These are phyloP conservation scores for Saposhnikovia divaricata DNA, from an alignment of 129 eudicot species.

Conservation along the genomic window DNA sequence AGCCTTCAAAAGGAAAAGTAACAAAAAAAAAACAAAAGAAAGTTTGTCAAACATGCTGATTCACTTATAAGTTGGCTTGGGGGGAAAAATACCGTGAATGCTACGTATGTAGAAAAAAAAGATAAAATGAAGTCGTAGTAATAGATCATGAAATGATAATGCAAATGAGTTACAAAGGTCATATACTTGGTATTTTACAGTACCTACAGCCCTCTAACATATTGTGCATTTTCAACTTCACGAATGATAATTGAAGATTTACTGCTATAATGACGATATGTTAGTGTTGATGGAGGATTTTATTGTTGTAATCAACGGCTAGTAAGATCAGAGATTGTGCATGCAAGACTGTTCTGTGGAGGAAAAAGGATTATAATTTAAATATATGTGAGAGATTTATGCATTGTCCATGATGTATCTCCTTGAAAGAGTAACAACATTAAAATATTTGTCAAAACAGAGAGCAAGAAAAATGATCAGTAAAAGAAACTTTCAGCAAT, in stretches of 20 bases:
- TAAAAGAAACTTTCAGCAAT: too few relatives aligned
- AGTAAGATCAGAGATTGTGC: background rate
- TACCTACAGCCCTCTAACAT: background rate
- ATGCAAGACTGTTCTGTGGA: background rate
- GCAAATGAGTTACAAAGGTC: background rate
- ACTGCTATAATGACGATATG: background rate
- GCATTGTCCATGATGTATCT: too few relatives aligned
- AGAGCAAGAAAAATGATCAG: too few relatives aligned
- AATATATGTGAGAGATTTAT: background rate
- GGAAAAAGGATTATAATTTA: background rate
- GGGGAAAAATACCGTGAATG: background rate
- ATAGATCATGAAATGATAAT: background rate
- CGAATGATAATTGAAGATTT: background rate
- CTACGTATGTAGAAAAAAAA: background rate
- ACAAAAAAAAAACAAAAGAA: background rate
- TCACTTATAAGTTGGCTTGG: background rate
- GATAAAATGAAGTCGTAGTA: background rate
- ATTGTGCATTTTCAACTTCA: background rate
- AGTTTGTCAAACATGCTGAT: background rate
- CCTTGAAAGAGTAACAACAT: too few relatives aligned
- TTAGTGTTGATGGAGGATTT: background rate
- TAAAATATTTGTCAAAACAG: too few relatives aligned
- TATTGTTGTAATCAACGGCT: too few relatives aligned
- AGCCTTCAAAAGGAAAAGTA: constrained; percentile 38
- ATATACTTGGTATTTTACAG: background rate